Evolutionary conservation across 2,329 filamentous ascomycete genomes (phyloP).

Genomic region (Phialophora expanda): DNA sequence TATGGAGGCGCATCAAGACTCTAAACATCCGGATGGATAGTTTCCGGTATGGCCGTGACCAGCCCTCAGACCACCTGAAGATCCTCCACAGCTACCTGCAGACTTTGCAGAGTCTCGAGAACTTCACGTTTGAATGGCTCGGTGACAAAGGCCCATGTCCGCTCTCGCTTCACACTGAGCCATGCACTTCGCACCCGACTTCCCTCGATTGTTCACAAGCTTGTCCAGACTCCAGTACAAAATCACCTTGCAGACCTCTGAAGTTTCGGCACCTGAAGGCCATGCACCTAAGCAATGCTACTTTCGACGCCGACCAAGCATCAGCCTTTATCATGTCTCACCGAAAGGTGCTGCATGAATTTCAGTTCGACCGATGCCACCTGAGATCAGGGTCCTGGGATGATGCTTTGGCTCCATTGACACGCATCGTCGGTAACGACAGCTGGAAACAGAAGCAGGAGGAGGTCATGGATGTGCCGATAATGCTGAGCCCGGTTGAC

Average conservation of each 20-base stretch:
- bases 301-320: conserved; percentile 74
- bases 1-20: conserved; percentile 78
- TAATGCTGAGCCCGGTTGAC: conserved; percentile 45
- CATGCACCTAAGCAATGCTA: conserved; percentile 73
- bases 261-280: conserved; percentile 70
- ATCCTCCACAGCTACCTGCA: conserved; percentile 82
- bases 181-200: conserved; percentile 63
- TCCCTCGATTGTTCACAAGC: conserved; percentile 43
- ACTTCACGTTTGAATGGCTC: conserved; percentile 78
- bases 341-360: conserved; percentile 71
- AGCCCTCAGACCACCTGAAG: conserved; percentile 72
- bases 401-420: conserved; percentile 76
- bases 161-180: conserved; percentile 70
- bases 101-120: conserved; percentile 68
- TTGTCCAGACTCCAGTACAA: conserved; percentile 47
- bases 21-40: conserved; percentile 74
- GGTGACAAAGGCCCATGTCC: conserved; percentile 75
- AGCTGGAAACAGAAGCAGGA: conserved; percentile 47
- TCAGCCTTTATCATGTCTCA: conserved; percentile 71
- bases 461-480: conserved; percentile 48
- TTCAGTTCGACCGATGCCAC: conserved; percentile 77
- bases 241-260: conserved; percentile 58
- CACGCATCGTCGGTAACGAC: conserved; percentile 46
- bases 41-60: conserved; percentile 68
- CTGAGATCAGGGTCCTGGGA: conserved; percentile 78